A percentile compares a stretch with the other conserved stretches of the same genome.
Evolutionary conservation across 2,329 filamentous ascomycete species (phyloP).

Genomic region (Fusarium graminum): DNA sequence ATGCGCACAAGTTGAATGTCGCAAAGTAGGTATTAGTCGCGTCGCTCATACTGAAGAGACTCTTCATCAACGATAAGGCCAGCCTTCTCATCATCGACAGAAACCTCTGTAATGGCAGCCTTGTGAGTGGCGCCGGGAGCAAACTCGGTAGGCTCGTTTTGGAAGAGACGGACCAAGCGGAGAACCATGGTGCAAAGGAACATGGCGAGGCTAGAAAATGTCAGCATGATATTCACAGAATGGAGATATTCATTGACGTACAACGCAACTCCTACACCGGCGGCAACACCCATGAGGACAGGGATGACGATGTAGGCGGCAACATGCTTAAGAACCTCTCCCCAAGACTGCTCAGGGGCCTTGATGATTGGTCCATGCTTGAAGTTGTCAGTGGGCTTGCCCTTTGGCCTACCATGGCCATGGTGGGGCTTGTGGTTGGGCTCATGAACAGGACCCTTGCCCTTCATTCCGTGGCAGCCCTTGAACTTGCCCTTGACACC

Average conservation of each 20-base stretch:
- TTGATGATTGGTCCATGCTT: conserved; percentile 28
- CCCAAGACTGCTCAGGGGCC: conserved; percentile 55
- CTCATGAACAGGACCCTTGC: conserved; percentile 6
- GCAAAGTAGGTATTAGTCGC: conserved; percentile 32
- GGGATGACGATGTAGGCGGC: conserved; percentile 75
- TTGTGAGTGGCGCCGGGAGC: conserved; percentile 47
- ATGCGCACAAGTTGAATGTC: conserved; percentile 1
- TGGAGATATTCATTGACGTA: conserved; percentile 53
- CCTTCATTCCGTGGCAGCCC: conserved; percentile 47
- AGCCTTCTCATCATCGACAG: conserved; percentile 63
- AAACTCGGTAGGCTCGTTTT: conserved; percentile 31
- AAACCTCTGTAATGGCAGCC: conserved; percentile 54
- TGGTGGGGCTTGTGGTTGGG: conserved; percentile 32
- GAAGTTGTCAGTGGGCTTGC: conserved; percentile 43
- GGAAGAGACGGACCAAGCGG: conserved; percentile 68
- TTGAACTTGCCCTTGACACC: conserved; percentile 47
- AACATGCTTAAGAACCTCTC: conserved; percentile 66
- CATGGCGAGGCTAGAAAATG: conserved; percentile 68
- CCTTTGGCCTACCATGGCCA: conserved; percentile 37
- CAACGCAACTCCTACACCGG: conserved; percentile 76
- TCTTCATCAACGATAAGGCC: conserved; percentile 60
- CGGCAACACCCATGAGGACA: conserved; percentile 75
- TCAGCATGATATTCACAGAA: conserved; percentile 45
- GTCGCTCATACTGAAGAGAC: conserved; percentile 48
- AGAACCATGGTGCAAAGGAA: conserved; percentile 72